These are phyloP conservation scores for Fusarium nanum DNA, from an alignment of 2,329 filamentous ascomycete genomes.

Conservation along the genomic window DNA sequence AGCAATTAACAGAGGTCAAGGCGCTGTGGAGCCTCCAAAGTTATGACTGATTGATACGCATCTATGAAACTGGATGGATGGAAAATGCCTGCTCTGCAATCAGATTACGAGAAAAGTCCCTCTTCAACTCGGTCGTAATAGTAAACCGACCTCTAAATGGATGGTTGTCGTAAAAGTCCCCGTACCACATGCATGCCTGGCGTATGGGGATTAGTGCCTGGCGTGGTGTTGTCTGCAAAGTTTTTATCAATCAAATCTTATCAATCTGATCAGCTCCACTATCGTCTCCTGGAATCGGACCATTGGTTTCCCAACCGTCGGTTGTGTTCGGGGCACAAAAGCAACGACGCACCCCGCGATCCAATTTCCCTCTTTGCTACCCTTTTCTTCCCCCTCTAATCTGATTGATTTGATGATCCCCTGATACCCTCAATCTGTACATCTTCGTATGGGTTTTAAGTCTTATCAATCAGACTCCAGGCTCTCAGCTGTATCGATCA, in stretches of 20 bases:
- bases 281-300: conserved; percentile 52
- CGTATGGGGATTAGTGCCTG: conserved; percentile 37
- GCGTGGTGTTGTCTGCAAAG: conserved; percentile 37
- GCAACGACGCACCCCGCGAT: conserved; percentile 46
- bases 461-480: conserved; percentile 17
- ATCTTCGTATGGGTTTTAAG: conserved; percentile 20
- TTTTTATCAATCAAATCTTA: conserved; percentile 63
- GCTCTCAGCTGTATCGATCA: conserved; percentile 27
- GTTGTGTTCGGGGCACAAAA: conserved; percentile 47
- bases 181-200: conserved; percentile 35
- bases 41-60: conserved; percentile 32
- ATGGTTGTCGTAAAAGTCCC: not conserved
- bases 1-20: conserved; percentile 1
- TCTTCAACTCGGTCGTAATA: conserved; percentile 26
- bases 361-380: conserved; percentile 38
- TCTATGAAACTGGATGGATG: conserved; percentile 19
- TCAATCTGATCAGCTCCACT: conserved; percentile 59
- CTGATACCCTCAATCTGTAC: conserved; percentile 4
- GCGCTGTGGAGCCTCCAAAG: conserved; percentile 19
- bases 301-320: conserved; percentile 45
- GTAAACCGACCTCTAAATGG: conserved; percentile 8
- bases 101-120: conserved; percentile 25
- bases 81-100: conserved; percentile 16
- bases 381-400: conserved; percentile 18
- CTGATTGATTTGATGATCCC: conserved; percentile 10